Conservation (phyloP, 1,284 basidiomycete species). For the Cryptococcus sp. region DNA sequence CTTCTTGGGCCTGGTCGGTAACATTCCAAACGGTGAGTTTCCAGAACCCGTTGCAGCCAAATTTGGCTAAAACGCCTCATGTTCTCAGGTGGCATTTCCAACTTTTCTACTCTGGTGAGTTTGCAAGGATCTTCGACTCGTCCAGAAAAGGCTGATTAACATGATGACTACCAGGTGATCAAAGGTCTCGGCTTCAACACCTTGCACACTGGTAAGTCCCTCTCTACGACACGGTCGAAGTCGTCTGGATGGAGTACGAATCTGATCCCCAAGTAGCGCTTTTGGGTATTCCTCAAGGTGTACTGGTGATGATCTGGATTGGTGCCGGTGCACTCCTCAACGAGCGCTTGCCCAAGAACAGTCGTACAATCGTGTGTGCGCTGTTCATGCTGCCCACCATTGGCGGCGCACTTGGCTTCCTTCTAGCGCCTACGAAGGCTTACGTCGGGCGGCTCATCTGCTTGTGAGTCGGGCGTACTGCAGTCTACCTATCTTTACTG, state of each 20-base stretch:
- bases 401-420: slow-evolving; percentile 51
- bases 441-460: slow-evolving; percentile 56
- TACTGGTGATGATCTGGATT: slow-evolving; percentile 50
- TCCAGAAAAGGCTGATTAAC: background rate
- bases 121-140: background rate
- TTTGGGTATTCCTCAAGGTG: slow-evolving; percentile 51
- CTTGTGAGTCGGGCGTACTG: slow-evolving; percentile 56
- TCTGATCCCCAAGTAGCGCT: slow-evolving; percentile 18
- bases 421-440: slow-evolving; percentile 50
- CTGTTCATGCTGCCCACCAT: slow-evolving; percentile 53
- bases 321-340: slow-evolving; percentile 43
- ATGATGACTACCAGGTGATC: slow-evolving; percentile 34
- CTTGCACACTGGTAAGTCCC: slow-evolving; percentile 33
- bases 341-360: slow-evolving; percentile 46
- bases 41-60: too few species aligned
- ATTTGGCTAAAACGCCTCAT: too few species aligned
- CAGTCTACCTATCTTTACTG: background rate
- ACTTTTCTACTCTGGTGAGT: slow-evolving; percentile 48
- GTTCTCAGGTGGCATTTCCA: slow-evolving; percentile 34
- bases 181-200: slow-evolving; percentile 49
- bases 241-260: too few species aligned
- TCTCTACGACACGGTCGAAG: too few species aligned
- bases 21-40: slow-evolving; percentile 47
- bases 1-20: slow-evolving; percentile 47
- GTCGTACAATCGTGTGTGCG: slow-evolving; percentile 42